Base-by-base conservation (phyloP, 176 grass and related monocot species). In the Pharus latifolius region DNA sequence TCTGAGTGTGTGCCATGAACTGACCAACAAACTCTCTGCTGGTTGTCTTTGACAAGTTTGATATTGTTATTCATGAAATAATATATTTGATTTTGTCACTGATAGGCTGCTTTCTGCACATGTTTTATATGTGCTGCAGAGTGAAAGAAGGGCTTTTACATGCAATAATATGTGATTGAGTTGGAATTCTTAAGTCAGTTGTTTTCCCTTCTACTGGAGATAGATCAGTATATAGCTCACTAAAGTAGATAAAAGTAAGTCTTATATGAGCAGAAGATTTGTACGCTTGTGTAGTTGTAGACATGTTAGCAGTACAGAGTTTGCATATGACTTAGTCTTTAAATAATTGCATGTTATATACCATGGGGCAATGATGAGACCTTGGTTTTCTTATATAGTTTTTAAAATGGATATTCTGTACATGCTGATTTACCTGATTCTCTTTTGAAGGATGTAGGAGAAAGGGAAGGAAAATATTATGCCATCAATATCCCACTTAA, bases 391-490 rank as follows among this genome's bases (percentile, higher is more conserved):
- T 35, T 46, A 11, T 65, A 12, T 72, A 56, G 32, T 5, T 58
- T 59, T 78, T 51, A 60, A 10, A 18, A 51, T 59, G 25, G 7
- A 59, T 60, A 16, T 55, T 28, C 55, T 61, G 16, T 80, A 55
- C 6, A 19, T 80, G 28, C 24, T 44, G 9, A 73, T 77, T 72
- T 77, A 25, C 35, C 46, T 61, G 12, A 14, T 49, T 82, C 14
- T 34, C 33, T 29, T 84, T 68, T 77, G 30, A 90, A 98, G 94
- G 87, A 98, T 86, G 78, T 90, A 83, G 94, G 94, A 84, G 89
- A 92, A 60, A 92, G 84, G 67, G 89, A 98, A 87, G 94, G 94
- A 50, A 98, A 93, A 72, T 98, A 98, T 80, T 98, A 98, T 70
- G 89, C 94, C 10, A 85, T 98, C 58, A 98, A 98, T 73, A 85